Evolutionary conservation across 495 filamentous ascomycete species (phyloP), one percentile per base, ranked within the genome.

Genomic region (Ascodesmis nigricans): DNA sequence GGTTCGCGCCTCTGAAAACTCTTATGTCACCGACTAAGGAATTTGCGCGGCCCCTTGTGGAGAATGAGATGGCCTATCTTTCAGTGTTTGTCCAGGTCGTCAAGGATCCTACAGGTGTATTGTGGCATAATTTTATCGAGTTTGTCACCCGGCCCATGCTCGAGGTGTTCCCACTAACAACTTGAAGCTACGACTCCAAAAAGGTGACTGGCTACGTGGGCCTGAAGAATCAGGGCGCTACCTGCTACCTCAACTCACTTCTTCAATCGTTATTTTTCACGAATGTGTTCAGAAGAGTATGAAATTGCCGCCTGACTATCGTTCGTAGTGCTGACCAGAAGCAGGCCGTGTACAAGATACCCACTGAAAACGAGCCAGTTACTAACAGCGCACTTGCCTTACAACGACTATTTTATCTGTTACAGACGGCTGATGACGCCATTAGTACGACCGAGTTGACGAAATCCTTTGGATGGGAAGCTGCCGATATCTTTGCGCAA

Each of bases 71-170:
- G 19, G 79, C 75, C 31, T 84, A 78, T 44, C 62, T 95, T 43
- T 91, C 82, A 1, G 87, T 83, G 31, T 99, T 91, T 49, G 77
- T 99, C 31, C 69, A 84, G 29, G 68, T 92, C 30, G 73, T 92
- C 27, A 91, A 93, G 55, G 87, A 99, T 53, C 87, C 91, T 20
- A 99, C 87, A 2, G 87, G 87, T 33, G 87, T 99, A n/a, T 55
- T 99, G 40, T 99, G 87, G 87, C 87, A 99, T 56, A 93, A 79
- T 57, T 93, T 99, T 58, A 67, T 76, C 45, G 90, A 93, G 71
- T 75, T 52, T 36, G 64, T 41, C 31, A 31, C 45, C 23, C 16
- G 28, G 31, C 9, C n/a, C 20, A 11, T 24, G 23, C 32, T 36
- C 58, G 39, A 63, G 35, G 32, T 35, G 3, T 11, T 31, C 33